Percentiles rank a stretch among this genome's conserved stretches.
Conservation (phyloP, 179 eudicot genomes). For the Vitellaria paradoxa region DNA sequence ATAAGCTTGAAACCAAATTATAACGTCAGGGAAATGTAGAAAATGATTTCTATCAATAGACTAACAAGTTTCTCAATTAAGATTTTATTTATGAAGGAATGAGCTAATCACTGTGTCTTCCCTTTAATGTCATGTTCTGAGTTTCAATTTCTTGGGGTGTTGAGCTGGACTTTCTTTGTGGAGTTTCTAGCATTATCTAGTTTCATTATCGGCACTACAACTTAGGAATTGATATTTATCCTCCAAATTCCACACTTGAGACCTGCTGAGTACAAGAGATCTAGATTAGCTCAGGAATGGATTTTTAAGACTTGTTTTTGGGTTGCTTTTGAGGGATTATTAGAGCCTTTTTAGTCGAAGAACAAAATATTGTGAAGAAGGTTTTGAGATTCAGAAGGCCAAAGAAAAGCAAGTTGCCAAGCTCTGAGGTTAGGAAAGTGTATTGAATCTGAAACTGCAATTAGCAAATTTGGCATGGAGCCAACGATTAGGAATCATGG, state of each 20-base stretch:
- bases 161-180: not conserved
- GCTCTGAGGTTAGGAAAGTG: slow-evolving; percentile 27
- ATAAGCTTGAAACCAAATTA: no score
- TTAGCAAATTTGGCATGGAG: slow-evolving; percentile 19
- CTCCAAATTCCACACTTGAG: slow-evolving; percentile 90
- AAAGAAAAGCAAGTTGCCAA: slow-evolving; percentile 64
- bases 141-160: not conserved
- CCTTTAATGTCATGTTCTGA: not conserved
- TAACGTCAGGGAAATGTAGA: no score
- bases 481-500: not conserved
- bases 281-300: slow-evolving; percentile 72
- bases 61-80: not conserved
- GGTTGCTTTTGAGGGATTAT: slow-evolving; percentile 47
- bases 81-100: not conserved
- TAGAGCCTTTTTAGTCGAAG: slow-evolving; percentile 80
- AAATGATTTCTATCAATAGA: no score
- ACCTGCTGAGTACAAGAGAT: slow-evolving; percentile 88
- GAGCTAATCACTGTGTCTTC: not conserved
- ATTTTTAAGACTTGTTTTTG: not conserved
- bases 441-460: not conserved
- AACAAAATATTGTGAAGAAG: slow-evolving; percentile 92
- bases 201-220: not conserved
- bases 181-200: no score
- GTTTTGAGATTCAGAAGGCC: slow-evolving; percentile 84
- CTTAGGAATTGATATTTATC: slow-evolving; percentile 15